A percentile compares a stretch with the other conserved stretches of the same genome.
Conservation (phyloP, 2,329 filamentous ascomycete genomes). For the Colletotrichum sp. region DNA sequence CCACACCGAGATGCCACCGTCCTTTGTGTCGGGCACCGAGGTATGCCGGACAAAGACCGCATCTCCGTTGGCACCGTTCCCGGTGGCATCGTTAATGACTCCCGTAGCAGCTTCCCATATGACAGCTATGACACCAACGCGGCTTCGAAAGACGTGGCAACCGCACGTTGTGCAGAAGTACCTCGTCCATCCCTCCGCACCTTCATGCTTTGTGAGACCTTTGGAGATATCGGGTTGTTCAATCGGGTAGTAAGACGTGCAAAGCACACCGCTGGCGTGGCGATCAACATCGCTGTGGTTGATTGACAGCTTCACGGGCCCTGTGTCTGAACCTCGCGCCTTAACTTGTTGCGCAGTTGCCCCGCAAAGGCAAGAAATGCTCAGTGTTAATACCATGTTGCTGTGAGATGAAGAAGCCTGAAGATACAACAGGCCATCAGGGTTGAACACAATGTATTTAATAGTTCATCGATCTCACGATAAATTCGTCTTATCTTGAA, state of each 20-base stretch:
- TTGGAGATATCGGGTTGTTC: not conserved
- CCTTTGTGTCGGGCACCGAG: constrained; percentile 34
- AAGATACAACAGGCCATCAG: not conserved
- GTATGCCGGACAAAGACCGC: constrained; percentile 22
- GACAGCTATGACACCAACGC: not conserved
- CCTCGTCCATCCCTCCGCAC: constrained; percentile 20
- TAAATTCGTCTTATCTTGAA: not conserved
- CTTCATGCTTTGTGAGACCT: constrained; percentile 17
- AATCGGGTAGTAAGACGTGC: constrained; percentile 41
- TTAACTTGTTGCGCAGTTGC: constrained; percentile 26
- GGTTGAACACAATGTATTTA: not conserved
- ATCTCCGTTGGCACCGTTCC: not conserved
- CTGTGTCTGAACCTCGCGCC: not conserved
- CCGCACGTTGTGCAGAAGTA: constrained; percentile 48
- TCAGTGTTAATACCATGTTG: not conserved
- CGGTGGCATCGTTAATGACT: constrained; percentile 25
- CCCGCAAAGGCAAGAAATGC: constrained; percentile 32
- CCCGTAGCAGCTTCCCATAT: constrained; percentile 44
- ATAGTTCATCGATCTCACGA: not conserved
- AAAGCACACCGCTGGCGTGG: constrained; percentile 40
- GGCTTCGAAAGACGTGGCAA: constrained; percentile 43
- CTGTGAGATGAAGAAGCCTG: not conserved
- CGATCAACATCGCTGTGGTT: constrained; percentile 38
- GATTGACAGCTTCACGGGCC: constrained; percentile 23
- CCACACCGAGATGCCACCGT: constrained; percentile 42